Percentiles rank a stretch among this genome's conserved stretches.
These are phyloP conservation scores for Plasmodium vinckei DNA, from an alignment of 169 alveolate genomes.

Conservation along the genomic window DNA sequence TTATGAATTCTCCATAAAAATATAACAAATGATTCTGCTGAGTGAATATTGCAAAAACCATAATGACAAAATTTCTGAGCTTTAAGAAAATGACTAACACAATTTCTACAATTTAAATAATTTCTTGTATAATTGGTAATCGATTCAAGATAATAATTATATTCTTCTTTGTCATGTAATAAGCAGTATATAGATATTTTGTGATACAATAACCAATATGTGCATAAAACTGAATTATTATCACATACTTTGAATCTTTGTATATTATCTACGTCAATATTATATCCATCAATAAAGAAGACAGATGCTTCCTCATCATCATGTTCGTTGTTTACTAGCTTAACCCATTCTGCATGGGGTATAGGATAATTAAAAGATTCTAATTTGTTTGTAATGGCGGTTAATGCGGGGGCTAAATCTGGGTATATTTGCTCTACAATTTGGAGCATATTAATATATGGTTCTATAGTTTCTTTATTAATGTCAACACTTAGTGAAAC, in stretches of 20 bases:
- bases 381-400: background rate
- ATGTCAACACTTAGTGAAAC: conserved; percentile 30
- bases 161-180: conserved; percentile 23
- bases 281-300: background rate
- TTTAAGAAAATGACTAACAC: conserved; percentile 38
- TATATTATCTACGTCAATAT: background rate
- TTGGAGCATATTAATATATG: conserved; percentile 18
- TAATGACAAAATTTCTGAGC: conserved; percentile 57
- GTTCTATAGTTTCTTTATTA: conserved; percentile 3
- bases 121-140: conserved; percentile 44
- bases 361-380: conserved; percentile 20
- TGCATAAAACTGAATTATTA: conserved; percentile 28
- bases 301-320: background rate
- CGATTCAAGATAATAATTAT: conserved; percentile 12
- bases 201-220: conserved; percentile 55
- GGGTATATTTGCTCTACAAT: conserved; percentile 42
- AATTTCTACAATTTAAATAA: conserved; percentile 46
- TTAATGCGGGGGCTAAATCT: conserved; percentile 4
- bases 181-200: conserved; percentile 49
- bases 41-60: conserved; percentile 59
- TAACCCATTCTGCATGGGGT: conserved; percentile 36
- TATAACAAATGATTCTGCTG: conserved; percentile 58
- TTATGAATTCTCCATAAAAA: conserved; percentile 73
- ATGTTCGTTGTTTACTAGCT: background rate
- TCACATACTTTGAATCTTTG: conserved; percentile 33